phyloP scores from a whole-genome alignment of 805 yeast genomes.

The Candida tibetensis region DNA sequence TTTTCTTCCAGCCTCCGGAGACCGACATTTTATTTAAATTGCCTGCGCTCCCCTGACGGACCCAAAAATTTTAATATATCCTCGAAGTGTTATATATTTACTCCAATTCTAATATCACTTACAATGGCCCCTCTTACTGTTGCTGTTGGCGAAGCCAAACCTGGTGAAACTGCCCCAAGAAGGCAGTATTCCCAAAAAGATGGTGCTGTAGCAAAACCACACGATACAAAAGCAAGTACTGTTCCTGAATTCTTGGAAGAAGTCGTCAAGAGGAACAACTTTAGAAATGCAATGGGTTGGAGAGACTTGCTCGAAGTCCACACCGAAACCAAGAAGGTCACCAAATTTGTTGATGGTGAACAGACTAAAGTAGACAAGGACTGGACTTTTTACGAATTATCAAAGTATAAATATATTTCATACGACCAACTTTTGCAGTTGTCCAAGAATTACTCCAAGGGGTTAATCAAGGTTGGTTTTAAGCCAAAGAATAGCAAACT shows the following conservation, averaged over 20 bases:
- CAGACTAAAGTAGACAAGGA: slow-evolving; percentile 70
- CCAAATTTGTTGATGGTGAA: slow-evolving; percentile 76
- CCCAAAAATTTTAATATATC: too few relatives aligned
- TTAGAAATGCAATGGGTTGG: slow-evolving; percentile 64
- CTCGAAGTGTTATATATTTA: too few relatives aligned
- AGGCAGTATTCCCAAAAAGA: slow-evolving; percentile 55
- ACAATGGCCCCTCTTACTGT: slow-evolving; percentile 40
- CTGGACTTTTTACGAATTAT: slow-evolving; percentile 82
- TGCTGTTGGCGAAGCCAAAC: slow-evolving; percentile 67
- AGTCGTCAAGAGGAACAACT: slow-evolving; percentile 55
- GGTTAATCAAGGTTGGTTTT: slow-evolving; percentile 72
- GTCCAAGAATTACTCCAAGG: slow-evolving; percentile 63
- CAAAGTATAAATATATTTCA: slow-evolving; percentile 65
- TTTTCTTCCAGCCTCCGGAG: neutral
- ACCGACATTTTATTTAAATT: neutral
- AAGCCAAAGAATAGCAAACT: slow-evolving; percentile 61
- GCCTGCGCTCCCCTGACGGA: neutral
- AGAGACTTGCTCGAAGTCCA: slow-evolving; percentile 74
- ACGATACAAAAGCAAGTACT: slow-evolving; percentile 60
- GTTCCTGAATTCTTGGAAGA: slow-evolving; percentile 68
- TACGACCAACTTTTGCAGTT: slow-evolving; percentile 53
- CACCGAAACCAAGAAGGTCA: slow-evolving; percentile 69
- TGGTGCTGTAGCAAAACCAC: slow-evolving; percentile 57
- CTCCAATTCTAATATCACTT: too few relatives aligned
- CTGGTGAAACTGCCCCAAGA: slow-evolving; percentile 82